A percentile compares a stretch with the other conserved stretches of the same genome.
Conservation (phyloP, 192 early-diverging fungal genomes). For the Mycoemilia scoparia region DNA sequence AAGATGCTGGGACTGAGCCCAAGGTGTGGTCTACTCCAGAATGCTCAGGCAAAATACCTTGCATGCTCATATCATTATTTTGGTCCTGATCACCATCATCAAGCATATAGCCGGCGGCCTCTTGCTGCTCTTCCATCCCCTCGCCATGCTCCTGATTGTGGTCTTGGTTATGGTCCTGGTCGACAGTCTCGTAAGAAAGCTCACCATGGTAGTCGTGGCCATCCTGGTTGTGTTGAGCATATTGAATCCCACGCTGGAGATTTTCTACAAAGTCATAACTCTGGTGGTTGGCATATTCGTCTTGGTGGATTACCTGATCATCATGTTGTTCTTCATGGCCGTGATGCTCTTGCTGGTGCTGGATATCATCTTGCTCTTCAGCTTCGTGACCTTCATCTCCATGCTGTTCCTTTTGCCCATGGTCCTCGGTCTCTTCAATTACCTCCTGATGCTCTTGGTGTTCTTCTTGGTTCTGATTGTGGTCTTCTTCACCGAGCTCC, state of each 20-base stretch:
- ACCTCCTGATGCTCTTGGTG: too few species aligned
- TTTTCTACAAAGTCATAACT: conserved; percentile 15
- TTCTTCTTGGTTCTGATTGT: too few species aligned
- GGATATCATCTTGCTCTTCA: conserved; percentile 12
- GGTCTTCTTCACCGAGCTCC: too few species aligned
- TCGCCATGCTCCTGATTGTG: conserved; percentile 5
- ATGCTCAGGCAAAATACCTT: too few species aligned
- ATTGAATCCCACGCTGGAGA: conserved; percentile 5
- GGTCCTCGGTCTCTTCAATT: too few species aligned
- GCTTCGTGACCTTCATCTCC: too few species aligned
- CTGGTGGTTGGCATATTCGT: conserved; percentile 10
- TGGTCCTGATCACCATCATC: conserved; percentile 12
- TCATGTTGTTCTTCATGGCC: conserved; percentile 5
- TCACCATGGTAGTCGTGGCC: too few species aligned
- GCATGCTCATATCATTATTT: too few species aligned
- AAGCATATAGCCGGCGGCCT: conserved; percentile 19
- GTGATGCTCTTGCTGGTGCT: conserved; percentile 5
- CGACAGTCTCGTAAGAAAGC: too few species aligned
- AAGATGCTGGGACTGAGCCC: too few species aligned
- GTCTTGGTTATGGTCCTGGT: conserved; percentile 3
- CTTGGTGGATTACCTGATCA: conserved; percentile 2
- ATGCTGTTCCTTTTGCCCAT: too few species aligned
- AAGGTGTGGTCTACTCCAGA: too few species aligned
- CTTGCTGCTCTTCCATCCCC: conserved; percentile 21
- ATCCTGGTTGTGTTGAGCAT: conserved; percentile 6